Conservation (phyloP, 164 flowering plant species). For the Umbellularia californica region DNA sequence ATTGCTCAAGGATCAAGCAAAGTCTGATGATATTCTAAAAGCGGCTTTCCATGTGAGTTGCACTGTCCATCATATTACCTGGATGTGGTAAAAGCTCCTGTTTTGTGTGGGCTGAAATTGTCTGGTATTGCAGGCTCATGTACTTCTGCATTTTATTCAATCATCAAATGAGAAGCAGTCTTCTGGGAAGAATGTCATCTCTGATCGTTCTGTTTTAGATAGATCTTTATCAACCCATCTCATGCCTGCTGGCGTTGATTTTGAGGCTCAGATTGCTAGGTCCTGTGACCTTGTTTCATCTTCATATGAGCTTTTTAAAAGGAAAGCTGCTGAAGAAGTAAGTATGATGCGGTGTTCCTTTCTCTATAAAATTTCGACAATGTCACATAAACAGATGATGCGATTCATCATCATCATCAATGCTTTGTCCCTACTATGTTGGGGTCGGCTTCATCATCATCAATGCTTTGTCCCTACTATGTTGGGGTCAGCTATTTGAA, state of each 20-base stretch:
- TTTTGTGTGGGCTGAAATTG: not conserved
- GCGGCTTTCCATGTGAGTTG: slow-evolving; percentile 93
- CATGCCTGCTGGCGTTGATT: slow-evolving; percentile 28
- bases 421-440: too few relatives aligned
- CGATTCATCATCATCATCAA: too few relatives aligned
- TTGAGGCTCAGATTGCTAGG: slow-evolving; percentile 62
- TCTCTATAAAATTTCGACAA: too few relatives aligned
- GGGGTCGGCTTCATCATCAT: too few relatives aligned
- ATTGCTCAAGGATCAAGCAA: slow-evolving; percentile 84
- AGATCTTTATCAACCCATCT: slow-evolving; percentile 8
- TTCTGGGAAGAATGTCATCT: slow-evolving; percentile 16
- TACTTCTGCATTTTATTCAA: slow-evolving; percentile 70
- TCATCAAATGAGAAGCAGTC: slow-evolving; percentile 35
- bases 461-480: too few relatives aligned
- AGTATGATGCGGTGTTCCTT: not conserved
- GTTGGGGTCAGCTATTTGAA: too few relatives aligned
- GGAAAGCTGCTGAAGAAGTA: slow-evolving; percentile 89
- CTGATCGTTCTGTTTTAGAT: slow-evolving; percentile 17
- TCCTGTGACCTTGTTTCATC: slow-evolving; percentile 78
- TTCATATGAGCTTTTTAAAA: slow-evolving; percentile 70
- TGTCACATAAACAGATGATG: too few relatives aligned
- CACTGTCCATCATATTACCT: slow-evolving; percentile 2
- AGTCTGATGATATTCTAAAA: slow-evolving; percentile 91
- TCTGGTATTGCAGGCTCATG: slow-evolving; percentile 64
- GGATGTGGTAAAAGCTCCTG: not conserved